Conservation (phyloP, 129 eudicot species). For the Erigeron canadensis region DNA sequence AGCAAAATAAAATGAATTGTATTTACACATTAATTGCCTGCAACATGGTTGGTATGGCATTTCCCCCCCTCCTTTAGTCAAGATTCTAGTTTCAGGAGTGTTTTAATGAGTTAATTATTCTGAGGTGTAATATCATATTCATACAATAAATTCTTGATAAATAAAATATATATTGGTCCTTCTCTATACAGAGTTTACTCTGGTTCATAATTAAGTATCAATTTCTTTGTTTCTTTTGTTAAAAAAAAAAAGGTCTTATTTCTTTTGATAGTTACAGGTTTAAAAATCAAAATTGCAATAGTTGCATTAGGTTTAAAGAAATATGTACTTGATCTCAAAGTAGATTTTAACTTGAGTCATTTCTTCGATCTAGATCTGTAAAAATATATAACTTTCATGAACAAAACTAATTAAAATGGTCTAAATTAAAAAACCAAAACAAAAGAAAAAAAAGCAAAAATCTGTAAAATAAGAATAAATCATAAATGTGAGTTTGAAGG, state of each 20-base stretch:
- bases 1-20: conserved; percentile 32
- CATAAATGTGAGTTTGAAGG: conserved; percentile 30
- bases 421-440: no score
- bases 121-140: not conserved
- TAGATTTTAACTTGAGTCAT: no score
- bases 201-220: no score
- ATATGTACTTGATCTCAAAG: no score
- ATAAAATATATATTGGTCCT: no score
- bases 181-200: no score
- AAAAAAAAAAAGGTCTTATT: no score
- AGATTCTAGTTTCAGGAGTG: conserved; percentile 2
- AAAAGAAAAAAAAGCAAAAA: not conserved
- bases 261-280: no score
- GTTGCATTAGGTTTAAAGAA: no score
- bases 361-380: no score
- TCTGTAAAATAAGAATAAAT: conserved; percentile 15
- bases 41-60: conserved; percentile 31
- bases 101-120: conserved; percentile 3
- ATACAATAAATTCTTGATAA: not conserved
- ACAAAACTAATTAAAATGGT: not conserved
- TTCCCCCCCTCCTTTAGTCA: not conserved
- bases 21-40: conserved; percentile 41
- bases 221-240: no score
- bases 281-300: no score
- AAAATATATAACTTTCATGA: not conserved